These are phyloP conservation scores for Pneumocystis wakefieldiae DNA, from an alignment of 1,139 yeast genomes.

Conservation along the genomic window DNA sequence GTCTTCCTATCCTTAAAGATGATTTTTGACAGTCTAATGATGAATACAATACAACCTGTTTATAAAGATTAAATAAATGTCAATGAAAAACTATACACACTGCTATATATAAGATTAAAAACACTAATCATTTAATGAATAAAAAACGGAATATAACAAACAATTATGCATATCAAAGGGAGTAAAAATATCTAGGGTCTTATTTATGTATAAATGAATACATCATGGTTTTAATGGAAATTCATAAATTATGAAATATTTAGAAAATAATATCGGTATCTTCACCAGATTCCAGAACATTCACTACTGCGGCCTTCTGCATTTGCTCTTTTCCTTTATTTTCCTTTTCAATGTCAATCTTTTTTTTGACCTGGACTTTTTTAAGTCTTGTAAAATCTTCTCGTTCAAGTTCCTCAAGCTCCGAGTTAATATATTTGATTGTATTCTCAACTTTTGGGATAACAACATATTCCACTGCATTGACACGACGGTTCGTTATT, in stretches of 20 bases:
- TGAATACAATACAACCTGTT: no score
- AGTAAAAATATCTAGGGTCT: no score
- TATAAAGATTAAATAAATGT: no score
- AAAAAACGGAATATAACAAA: no score
- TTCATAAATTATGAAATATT: no score
- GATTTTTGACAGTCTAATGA: background rate
- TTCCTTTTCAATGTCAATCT: conserved; percentile 43
- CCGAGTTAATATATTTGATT: conserved; percentile 81
- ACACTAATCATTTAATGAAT: no score
- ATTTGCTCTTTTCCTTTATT: conserved; percentile 7
- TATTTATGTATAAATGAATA: no score
- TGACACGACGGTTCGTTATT: conserved; percentile 94
- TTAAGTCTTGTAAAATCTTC: conserved; percentile 93
- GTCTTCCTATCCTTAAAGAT: conserved; percentile 16
- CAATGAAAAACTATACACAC: no score
- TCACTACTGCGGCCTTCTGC: background rate
- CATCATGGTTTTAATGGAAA: no score
- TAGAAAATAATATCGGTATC: background rate
- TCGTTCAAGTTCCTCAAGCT: conserved; percentile 91
- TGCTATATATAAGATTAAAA: no score
- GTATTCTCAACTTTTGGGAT: conserved; percentile 97
- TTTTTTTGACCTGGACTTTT: conserved; percentile 94
- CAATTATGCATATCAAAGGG: no score
- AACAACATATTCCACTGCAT: conserved; percentile 95
- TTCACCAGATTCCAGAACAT: background rate